Evolutionary conservation across 2,329 filamentous ascomycete species (phyloP), one percentile per base, ranked within the genome.

Genomic region (Stromatinia cepivora): DNA sequence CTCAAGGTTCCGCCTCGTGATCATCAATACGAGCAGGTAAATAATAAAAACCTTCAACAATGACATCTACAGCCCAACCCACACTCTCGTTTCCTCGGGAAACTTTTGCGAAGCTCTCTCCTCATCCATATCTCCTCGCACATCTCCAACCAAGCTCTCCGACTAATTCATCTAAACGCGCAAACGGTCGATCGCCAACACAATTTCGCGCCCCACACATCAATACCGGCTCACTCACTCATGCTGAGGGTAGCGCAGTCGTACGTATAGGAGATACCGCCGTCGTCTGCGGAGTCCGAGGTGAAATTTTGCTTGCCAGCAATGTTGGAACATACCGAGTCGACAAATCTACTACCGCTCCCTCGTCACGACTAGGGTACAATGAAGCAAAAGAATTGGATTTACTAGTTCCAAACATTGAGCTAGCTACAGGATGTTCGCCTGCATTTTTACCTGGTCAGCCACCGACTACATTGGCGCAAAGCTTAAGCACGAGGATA

Each of bases 241-340:
- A 99, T 79, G 91, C 93, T 69, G 90, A 97, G 78, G 95, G 95
- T 65, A 96, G 92, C 76, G 91, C 94, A 0, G 90, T 98, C 0
- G 91, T 98, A 63, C 88, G 95, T 48, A 84, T 92, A 65, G 95
- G 95, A 59, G 92, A 96, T 79, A 98, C 94, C 1, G 93, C 93
- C 0, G 92, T 94, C n/a, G 94, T 99, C 50, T 97, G 94, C 78
- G 95, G 94, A 69, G 88, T 99, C 28, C 88, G 94, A 57, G 94
- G 86, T 66, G 95, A 99, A 81, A 89, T 97, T 9, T 83, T 99
- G 36, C 84, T 89, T 61, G 89, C 91, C 3, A 85, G 86, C 63
- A 88, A 92, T 78, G 92, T 96, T 70, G 89, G 90, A 61, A 88
- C 87, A 75, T 90, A 85, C 80, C 82, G 90, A 72, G 75, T 76